Conservation (phyloP, 345 rosid genomes). For the Schrenkiella parvula region DNA sequence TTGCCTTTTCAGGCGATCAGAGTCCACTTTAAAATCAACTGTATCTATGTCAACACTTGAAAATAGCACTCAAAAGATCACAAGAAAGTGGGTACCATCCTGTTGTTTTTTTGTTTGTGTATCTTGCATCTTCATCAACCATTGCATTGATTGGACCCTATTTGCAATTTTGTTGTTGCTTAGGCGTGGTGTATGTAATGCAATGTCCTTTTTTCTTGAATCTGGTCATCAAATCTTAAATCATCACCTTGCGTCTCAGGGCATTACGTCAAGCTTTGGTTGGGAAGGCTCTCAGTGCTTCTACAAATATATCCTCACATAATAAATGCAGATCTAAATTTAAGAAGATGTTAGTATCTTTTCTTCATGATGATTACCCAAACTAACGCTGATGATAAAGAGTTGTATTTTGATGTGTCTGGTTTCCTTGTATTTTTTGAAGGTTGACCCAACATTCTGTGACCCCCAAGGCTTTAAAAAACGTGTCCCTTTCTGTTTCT, state of each 20-base stretch:
- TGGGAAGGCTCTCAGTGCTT: constrained; percentile 35
- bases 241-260: constrained; percentile 38
- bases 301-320: constrained; percentile 33
- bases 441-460: constrained; percentile 46
- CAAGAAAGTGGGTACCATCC: constrained; percentile 47
- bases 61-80: constrained; percentile 37
- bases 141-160: background rate
- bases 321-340: constrained; percentile 41
- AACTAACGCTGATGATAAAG: constrained; percentile 3
- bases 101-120: background rate
- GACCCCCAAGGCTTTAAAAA: constrained; percentile 31
- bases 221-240: constrained; percentile 3
- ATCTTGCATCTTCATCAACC: constrained; percentile 15
- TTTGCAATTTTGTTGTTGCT: constrained; percentile 9
- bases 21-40: constrained; percentile 24
- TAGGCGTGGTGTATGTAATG: background rate
- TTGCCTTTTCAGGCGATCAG: constrained; percentile 37
- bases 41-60: constrained; percentile 31
- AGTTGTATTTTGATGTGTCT: constrained; percentile 20
- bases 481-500: constrained; percentile 32
- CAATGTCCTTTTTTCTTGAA: background rate
- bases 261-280: constrained; percentile 39
- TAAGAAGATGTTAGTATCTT: constrained; percentile 42
- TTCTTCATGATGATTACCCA: constrained; percentile 18
- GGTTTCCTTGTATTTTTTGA: constrained; percentile 27